Base-by-base conservation (phyloP, 192 early-diverging fungal species). In the Podila minutissima region DNA sequence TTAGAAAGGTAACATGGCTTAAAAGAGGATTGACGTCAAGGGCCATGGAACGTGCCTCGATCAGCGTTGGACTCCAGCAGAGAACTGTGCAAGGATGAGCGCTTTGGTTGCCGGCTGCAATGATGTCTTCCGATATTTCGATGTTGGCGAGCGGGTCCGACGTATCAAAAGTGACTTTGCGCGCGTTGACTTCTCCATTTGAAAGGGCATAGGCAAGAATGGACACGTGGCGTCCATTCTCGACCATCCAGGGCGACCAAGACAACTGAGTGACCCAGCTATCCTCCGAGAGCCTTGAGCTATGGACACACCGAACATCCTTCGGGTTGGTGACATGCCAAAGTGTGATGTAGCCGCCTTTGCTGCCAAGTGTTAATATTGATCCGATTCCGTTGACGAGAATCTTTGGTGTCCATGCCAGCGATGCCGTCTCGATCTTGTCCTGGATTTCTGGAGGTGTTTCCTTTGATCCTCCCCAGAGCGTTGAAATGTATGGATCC, bases 351-450 rank as follows among this genome's bases (percentile, higher is more conserved):
- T 65, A 29, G 28, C 77, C 77, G 22, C 66, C 38, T 29, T 81
- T 81, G 62, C 69, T 81, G 11, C 77, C 77, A 8, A 81, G 62
- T 5, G 71, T 66, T 55, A 81, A 26, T 3, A 81, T 31, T 11
- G 77, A 81, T 31, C 77, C 77, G 38, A 73, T 72, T 8, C 53
- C 38, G 26, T 59, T 64, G 13, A 46, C 11, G 24, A 46, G 17
- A 10, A 81, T 81, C 26, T 81, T 81, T 50, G 77, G 77, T 51
- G 77, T 72, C 77, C 77, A 81, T 32, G 77, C 77, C 62, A 81
- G 13, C 2, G 77, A 73, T 9, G 53, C 67, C 17, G 61, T 58
- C 49, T 81, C 77, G 3, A 81, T 10, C 35, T 61, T 71, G 57
- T 81, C 77, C 1, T 58, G 55, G 61, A 69, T 73, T 4, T 64